phyloP scores from a whole-genome alignment of 208 protist genomes.

The Trypanosoma melophagium region DNA sequence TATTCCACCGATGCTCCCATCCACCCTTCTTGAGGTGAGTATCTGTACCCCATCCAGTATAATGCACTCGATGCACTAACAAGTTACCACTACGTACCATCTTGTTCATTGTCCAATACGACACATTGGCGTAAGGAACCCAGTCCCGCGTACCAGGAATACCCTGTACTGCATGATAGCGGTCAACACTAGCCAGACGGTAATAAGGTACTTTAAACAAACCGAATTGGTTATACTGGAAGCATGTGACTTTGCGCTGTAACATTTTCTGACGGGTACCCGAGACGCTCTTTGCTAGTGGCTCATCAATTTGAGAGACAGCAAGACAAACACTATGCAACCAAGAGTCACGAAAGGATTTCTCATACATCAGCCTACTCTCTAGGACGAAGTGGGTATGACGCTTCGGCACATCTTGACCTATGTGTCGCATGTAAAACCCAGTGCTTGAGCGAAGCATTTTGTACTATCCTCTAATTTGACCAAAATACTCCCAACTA shows the following conservation, averaged over 20 bases:
- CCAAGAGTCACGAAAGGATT: constrained; percentile 91
- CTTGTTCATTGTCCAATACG: constrained; percentile 91
- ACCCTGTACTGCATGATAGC: constrained; percentile 80
- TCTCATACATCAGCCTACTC: constrained; percentile 87
- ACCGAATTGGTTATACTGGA: constrained; percentile 91
- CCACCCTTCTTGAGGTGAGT: constrained; percentile 76
- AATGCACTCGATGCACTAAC: constrained; percentile 87
- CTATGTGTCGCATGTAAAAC: constrained; percentile 78
- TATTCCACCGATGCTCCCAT: constrained; percentile 92
- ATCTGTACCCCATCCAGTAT: constrained; percentile 84
- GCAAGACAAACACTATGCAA: constrained; percentile 81
- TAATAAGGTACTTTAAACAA: constrained; percentile 83
- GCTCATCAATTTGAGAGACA: constrained; percentile 73
- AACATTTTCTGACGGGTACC: constrained; percentile 74
- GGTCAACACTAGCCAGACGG: constrained; percentile 83
- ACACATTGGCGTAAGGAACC: constrained; percentile 89
- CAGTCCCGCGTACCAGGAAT: constrained; percentile 82
- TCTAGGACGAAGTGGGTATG: constrained; percentile 88
- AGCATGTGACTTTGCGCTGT: constrained; percentile 85
- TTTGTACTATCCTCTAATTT: not conserved
- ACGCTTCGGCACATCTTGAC: constrained; percentile 83
- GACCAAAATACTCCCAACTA: too few species aligned
- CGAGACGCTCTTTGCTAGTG: constrained; percentile 72
- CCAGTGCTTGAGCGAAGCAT: constrained; percentile 46
- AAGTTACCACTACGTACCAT: constrained; percentile 83